These are phyloP conservation scores for Chytriomyces hyalinus DNA, from an alignment of 192 early-diverging fungal genomes.

Conservation along the genomic window DNA sequence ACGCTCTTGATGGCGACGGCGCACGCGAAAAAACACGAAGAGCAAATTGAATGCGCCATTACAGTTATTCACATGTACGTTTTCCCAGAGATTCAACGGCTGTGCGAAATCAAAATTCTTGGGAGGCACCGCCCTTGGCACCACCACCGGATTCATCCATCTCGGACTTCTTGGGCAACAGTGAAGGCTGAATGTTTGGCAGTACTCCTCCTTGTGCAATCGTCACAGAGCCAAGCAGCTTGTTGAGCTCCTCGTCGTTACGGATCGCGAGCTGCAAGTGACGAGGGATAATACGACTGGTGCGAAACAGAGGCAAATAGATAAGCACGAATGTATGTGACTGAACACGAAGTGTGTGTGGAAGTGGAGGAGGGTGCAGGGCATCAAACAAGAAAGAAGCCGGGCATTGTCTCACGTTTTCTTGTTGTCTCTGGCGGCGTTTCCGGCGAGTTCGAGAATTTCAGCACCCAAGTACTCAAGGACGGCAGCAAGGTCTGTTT, in stretches of 20 bases:
- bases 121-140: constrained; percentile 4
- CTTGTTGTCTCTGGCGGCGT: constrained; percentile 93
- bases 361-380: no score
- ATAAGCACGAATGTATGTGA: neutral
- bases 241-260: constrained; percentile 90
- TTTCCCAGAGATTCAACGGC: no score
- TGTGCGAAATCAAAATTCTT: neutral
- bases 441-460: constrained; percentile 95
- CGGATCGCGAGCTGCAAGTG: constrained; percentile 6
- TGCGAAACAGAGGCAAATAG: neutral
- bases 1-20: no score
- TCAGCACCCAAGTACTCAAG: constrained; percentile 96
- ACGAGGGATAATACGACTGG: neutral
- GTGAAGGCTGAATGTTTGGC: constrained; percentile 45
- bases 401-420: constrained; percentile 49
- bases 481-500: constrained; percentile 81
- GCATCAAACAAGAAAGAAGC: no score
- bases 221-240: constrained; percentile 85
- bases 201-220: constrained; percentile 94
- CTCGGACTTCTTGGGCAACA: constrained; percentile 32
- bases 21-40: no score
- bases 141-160: neutral
- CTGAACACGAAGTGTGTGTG: neutral
- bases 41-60: no score
- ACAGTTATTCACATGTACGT: no score